Base-by-base conservation (phyloP, 2,329 filamentous ascomycete genomes). In the Orbilia blumenaviensis region DNA sequence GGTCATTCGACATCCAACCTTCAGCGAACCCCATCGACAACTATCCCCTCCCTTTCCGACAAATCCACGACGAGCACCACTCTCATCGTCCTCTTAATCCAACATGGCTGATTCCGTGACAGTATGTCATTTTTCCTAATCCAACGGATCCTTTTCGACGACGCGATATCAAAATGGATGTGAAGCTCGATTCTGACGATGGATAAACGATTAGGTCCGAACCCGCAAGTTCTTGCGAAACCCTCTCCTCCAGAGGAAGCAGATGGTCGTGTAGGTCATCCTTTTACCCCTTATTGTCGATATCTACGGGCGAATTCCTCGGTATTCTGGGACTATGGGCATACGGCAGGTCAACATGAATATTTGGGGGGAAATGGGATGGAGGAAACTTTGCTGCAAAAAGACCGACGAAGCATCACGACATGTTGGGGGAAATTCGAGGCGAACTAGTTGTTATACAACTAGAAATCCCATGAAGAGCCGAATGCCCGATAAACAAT, bases 151-250 rank as follows among this genome's bases (percentile, higher is more conserved):
- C 25, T 36, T 25, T 58, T 66, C 54, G 52, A 62, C 38, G 27
- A 42, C 61, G 16, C 23, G n/a, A n/a, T 25, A 12, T 46, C 23
- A 21, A 58, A 27, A 8, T 58, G 27, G 32, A n/a, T 46, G 6
- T 48, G 84, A 48, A 27, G 14, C 18, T 27, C 48, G 46, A 63
- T 56, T 67, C 71, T 75, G 46, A 75, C 63, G 29, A 58, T 63
- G 46, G 46, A 48, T 58, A 38, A 42, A 60, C 16, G 36, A 29
- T 29, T 46, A 75, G 71, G 56, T 75, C 54, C 71, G 95, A 88
- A 99, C 95, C 87, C 94, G 95, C 92, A 98, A 98, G 89, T 99
- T 99, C 92, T 96, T 98, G 88, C 93, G 94, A 89, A 99, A 99
- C 91, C 92, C 95, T 86, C 93, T 99, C 84, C 91, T 99, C 85